Base-by-base conservation (phyloP, 441 rosid species). In the Adansonia madagascariensis region DNA sequence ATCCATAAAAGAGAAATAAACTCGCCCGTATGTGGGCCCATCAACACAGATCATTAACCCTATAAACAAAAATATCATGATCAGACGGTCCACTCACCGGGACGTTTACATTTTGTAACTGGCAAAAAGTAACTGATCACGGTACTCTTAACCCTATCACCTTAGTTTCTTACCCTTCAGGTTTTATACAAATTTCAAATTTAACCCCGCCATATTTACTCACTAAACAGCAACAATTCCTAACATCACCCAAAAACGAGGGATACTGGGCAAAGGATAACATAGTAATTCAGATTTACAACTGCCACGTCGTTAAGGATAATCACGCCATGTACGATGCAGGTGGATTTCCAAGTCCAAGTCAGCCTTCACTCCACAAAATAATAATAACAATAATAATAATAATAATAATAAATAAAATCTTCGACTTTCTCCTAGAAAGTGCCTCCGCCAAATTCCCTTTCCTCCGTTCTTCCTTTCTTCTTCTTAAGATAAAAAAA, bases 351-450 rank as follows among this genome's bases (percentile, higher is more conserved):
- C 3, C 20, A n/a, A 64, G 63, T 79, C 87, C 84, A 2, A 60
- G 81, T 89, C 87, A 89, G 80, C 87, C 79, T 79, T 75, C 63
- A 24, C 27, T 24, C 1, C 27, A 24, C 27, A 24, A 24, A 24
- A 24, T 24, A 24, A 24, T 24, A 24, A 24, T 24, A 24, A 24
- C 27, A 24, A 24, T 24, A 24, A 24, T 24, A 24, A 24, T n/a
- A n/a, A n/a, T 24, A 24, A 24, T 24, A 24, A 24, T 24, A 24
- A 24, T 24, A 24, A 24, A 24, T 24, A 24, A 24, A 24, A 24
- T 24, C 27, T 24, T 24, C 27, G 27, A 24, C 27, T 24, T 72
- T 24, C 60, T 65, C 81, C 80, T 88, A 88, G 88, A 88, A 80
- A 87, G 73, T 3, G 76, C 78, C 46, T 11, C 17, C 12, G 17